Base-by-base conservation (phyloP, 805 yeast species). In the Teunomyces funiuensis region DNA sequence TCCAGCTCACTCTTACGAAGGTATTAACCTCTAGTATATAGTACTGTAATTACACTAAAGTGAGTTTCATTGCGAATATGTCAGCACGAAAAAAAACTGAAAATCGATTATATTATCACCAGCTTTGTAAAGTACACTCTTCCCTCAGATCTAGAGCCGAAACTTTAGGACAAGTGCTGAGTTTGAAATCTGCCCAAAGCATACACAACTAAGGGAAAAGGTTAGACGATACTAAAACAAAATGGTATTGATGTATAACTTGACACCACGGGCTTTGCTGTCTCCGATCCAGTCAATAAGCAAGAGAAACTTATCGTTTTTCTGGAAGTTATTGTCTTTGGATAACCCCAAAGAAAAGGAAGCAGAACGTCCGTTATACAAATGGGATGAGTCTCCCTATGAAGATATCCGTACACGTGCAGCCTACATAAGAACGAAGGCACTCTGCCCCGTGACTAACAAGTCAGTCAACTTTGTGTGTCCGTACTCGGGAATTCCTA, bases 401-500 rank as follows among this genome's bases (percentile, higher is more conserved):
- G 85, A 85, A 41, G 97, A 88, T 51, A 72, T 91, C 44, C 78
- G 98, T 49, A 85, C 88, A 51, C 76, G 97, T 46, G 97, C 98
- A 1, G 97, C 96, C 15, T 80, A 83, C 43, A 93, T 91, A 47
- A 78, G 90, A 58, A 84, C 95, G 4, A 74, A 82, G 46, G 97
- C 96, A 8, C 77, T 79, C 56, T 91, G 98, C 62, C 98, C 97
- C 0, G 93, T 90, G 9, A 90, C 97, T 0, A 74, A 80, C 14
- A 77, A 82, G 49, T 83, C 85, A 34, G 87, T 93, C 44, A 75
- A 83, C 50, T 93, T 74, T 61, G 87, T 90, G 2, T 93, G 98
- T 67, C 99, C 99, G 1, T 69, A 77, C 42, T 86, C 96, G 4
- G 99, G 99, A 2, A 89, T 93, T 38, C 99, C 99, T 17, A 93